Conservation (phyloP, 768 basidiomycete species). For the Ramaria rubella region DNA sequence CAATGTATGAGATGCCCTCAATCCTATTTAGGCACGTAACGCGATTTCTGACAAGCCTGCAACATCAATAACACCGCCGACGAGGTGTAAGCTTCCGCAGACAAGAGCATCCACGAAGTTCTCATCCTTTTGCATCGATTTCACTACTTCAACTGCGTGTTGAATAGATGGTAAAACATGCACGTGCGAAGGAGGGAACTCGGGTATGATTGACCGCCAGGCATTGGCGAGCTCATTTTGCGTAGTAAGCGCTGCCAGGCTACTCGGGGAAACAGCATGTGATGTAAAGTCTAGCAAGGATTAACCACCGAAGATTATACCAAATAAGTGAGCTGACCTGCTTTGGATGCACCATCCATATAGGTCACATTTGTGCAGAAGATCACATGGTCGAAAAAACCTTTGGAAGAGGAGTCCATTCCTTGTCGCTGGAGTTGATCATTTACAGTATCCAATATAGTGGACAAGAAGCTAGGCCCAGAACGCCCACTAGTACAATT, state of each 20-base stretch:
- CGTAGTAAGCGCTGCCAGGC: slow-evolving; percentile 58
- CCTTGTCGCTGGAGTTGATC: slow-evolving; percentile 39
- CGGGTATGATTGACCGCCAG: slow-evolving; percentile 60
- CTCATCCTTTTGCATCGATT: slow-evolving; percentile 31
- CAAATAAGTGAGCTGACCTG: slow-evolving; percentile 43
- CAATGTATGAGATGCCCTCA: neutral
- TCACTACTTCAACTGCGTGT: slow-evolving; percentile 70
- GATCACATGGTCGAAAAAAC: slow-evolving; percentile 78
- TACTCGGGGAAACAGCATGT: slow-evolving; percentile 53
- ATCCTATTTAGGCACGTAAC: slow-evolving; percentile 23
- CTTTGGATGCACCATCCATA: slow-evolving; percentile 80
- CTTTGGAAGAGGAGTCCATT: slow-evolving; percentile 12
- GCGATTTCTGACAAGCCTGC: slow-evolving; percentile 71
- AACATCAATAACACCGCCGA: slow-evolving; percentile 91
- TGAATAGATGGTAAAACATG: slow-evolving; percentile 85
- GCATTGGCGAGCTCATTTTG: slow-evolving; percentile 72
- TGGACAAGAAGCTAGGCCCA: slow-evolving; percentile 59
- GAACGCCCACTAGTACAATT: slow-evolving; percentile 93
- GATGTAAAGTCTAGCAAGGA: slow-evolving; percentile 59
- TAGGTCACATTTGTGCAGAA: slow-evolving; percentile 98
- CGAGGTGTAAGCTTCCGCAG: slow-evolving; percentile 86
- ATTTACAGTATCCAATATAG: slow-evolving; percentile 48
- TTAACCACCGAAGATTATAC: neutral
- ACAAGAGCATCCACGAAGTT: slow-evolving; percentile 59
- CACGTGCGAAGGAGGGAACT: slow-evolving; percentile 53